Percentiles rank a stretch among this genome's conserved stretches.
Conservation (phyloP, 768 basidiomycete genomes). For the Coprinellus micaceus region DNA sequence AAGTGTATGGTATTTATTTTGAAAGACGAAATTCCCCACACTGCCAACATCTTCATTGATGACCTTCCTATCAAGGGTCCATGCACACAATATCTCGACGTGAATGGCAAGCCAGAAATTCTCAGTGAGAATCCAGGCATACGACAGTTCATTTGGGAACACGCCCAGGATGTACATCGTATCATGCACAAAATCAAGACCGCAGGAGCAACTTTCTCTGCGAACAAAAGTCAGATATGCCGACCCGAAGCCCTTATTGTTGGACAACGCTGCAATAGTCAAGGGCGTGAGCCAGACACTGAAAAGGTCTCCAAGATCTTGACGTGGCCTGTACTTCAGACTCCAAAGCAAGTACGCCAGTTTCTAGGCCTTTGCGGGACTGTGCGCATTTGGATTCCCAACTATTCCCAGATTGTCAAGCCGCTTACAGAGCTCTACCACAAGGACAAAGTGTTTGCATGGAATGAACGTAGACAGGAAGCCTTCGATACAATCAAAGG, state of each 20-base stretch:
- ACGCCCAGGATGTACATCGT: conserved; percentile 9
- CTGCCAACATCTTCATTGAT: conserved; percentile 20
- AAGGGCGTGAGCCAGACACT: conserved; percentile 27
- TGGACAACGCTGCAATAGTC: conserved; percentile 29
- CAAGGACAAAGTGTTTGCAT: conserved; percentile 24
- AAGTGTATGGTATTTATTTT: conserved; percentile 15
- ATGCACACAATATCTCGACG: conserved; percentile 15
- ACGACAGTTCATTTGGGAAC: conserved; percentile 32
- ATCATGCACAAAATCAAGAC: conserved; percentile 22
- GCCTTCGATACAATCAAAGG: conserved; percentile 7
- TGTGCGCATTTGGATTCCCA: conserved; percentile 24
- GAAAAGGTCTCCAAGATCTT: conserved; percentile 21
- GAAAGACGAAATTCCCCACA: conserved; percentile 27
- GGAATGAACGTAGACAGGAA: background rate
- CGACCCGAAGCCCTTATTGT: conserved; percentile 6
- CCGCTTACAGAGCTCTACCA: conserved; percentile 23
- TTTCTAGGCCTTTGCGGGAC: conserved; percentile 29
- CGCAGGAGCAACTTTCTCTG: conserved; percentile 29
- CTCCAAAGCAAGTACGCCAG: conserved; percentile 17
- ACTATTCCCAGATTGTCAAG: conserved; percentile 17
- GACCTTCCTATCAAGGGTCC: conserved; percentile 23
- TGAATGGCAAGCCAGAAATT: conserved; percentile 16
- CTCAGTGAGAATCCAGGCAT: conserved; percentile 26
- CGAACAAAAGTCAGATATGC: conserved; percentile 24
- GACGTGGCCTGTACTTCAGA: conserved; percentile 24